Conservation (phyloP, 495 filamentous ascomycete species). For the Cairneyella variabilis region DNA sequence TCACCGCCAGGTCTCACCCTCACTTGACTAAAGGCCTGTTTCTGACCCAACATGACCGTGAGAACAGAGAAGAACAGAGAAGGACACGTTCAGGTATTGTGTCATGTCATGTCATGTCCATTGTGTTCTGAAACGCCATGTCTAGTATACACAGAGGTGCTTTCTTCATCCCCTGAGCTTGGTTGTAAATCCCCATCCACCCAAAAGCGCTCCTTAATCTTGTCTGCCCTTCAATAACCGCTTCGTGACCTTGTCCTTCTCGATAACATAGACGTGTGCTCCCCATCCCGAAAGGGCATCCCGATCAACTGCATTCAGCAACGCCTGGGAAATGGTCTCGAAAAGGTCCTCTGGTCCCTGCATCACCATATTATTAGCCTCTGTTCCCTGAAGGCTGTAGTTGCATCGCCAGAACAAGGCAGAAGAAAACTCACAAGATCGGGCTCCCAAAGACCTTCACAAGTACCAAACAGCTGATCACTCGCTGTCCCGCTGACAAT, state of each 20-base stretch:
- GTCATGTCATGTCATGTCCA: conserved; percentile 10
- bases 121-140: conserved; percentile 16
- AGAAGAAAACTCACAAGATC: conserved; percentile 63
- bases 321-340: conserved; percentile 96
- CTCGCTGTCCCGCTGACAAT: conserved; percentile 95
- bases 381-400: neutral
- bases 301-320: conserved; percentile 92
- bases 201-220: conserved; percentile 36
- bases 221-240: conserved; percentile 85
- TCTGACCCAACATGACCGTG: too few relatives aligned
- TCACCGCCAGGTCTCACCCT: neutral
- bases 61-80: neutral
- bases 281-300: conserved; percentile 98
- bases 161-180: neutral
- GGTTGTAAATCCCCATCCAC: neutral
- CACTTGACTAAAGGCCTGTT: too few relatives aligned
- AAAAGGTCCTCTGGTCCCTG: conserved; percentile 92
- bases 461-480: conserved; percentile 97
- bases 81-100: neutral
- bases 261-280: conserved; percentile 97
- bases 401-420: neutral
- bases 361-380: conserved; percentile 5
- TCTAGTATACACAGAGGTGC: conserved; percentile 24
- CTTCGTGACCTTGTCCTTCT: conserved; percentile 99
- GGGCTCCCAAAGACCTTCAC: conserved; percentile 97